Percentiles rank a stretch among this genome's conserved stretches.
phyloP scores from a whole-genome alignment of 371 early-diverging fungal genomes.

The Blastocladiella emersonii region DNA sequence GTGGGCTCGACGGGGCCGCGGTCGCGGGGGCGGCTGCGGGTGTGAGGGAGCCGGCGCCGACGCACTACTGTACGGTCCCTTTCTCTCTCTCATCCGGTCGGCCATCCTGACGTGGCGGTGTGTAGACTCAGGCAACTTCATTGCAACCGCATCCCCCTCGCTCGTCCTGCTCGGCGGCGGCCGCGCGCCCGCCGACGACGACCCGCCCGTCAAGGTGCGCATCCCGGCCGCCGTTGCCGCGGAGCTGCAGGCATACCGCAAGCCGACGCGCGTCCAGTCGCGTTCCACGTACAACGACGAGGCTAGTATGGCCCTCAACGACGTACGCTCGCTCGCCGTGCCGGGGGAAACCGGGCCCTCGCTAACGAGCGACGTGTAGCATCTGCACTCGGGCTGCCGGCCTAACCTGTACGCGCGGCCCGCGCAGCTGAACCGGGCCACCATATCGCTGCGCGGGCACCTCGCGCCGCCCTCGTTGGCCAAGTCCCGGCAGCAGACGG shows the following conservation, averaged over 20 bases:
- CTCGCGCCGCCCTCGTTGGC: too few relatives aligned
- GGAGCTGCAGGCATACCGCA: neutral
- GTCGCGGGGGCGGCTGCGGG: too few relatives aligned
- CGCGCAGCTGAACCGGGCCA: neutral
- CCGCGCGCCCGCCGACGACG: neutral
- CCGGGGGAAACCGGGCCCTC: too few relatives aligned
- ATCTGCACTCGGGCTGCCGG: neutral
- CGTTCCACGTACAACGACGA: neutral
- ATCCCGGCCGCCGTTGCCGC: neutral
- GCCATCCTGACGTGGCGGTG: too few relatives aligned
- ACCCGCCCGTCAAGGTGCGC: slow-evolving; percentile 1
- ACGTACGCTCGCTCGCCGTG: too few relatives aligned
- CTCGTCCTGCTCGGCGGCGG: neutral
- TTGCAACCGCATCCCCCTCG: neutral
- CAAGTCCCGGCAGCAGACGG: too few relatives aligned
- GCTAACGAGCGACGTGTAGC: too few relatives aligned
- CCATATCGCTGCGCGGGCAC: neutral
- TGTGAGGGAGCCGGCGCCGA: neutral
- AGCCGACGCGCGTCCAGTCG: neutral
- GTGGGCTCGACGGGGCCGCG: too few relatives aligned
- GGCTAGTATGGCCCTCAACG: neutral
- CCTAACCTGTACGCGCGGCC: neutral
- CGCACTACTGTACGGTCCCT: neutral
- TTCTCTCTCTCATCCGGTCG: too few relatives aligned
- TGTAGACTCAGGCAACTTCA: neutral